Evolutionary conservation across 345 rosid genomes (phyloP).

Genomic region (Gynandropsis gynandra): DNA sequence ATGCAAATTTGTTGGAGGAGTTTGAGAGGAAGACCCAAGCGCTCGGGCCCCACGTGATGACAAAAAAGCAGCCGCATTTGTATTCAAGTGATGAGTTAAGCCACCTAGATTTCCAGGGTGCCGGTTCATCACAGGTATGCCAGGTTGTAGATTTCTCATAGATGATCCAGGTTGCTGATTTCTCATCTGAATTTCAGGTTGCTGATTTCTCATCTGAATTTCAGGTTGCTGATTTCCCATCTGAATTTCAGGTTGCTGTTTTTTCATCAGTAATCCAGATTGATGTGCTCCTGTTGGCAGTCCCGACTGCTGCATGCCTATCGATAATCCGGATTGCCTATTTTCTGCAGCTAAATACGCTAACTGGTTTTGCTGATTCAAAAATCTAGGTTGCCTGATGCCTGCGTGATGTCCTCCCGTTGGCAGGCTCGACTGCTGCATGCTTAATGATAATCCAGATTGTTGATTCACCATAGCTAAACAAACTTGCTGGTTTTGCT

Average conservation of each 20-base stretch:
- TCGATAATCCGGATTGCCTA: conserved; percentile 13
- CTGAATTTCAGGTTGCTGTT: neutral
- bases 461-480: conserved; percentile 16
- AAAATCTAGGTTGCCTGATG: no score
- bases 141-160: neutral
- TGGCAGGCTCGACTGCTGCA: conserved; percentile 21
- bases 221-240: conserved; percentile 29
- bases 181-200: conserved; percentile 10
- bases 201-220: conserved; percentile 16
- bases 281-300: no score
- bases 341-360: no score
- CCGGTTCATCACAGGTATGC: conserved; percentile 12
- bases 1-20: conserved; percentile 23
- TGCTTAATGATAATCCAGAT: conserved; percentile 5
- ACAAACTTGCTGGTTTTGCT: conserved; percentile 15
- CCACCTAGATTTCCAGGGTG: conserved; percentile 27
- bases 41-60: conserved; percentile 20
- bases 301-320: no score
- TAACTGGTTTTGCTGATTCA: no score
- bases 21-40: conserved; percentile 19
- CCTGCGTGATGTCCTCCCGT: conserved; percentile 25
- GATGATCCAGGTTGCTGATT: conserved; percentile 6
- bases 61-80: conserved; percentile 19
- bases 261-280: conserved; percentile 5
- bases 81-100: conserved; percentile 22